Evolutionary conservation across 179 eudicot genomes (phyloP), one percentile per base, ranked within the genome.

Genomic region (Pouteria campechiana): DNA sequence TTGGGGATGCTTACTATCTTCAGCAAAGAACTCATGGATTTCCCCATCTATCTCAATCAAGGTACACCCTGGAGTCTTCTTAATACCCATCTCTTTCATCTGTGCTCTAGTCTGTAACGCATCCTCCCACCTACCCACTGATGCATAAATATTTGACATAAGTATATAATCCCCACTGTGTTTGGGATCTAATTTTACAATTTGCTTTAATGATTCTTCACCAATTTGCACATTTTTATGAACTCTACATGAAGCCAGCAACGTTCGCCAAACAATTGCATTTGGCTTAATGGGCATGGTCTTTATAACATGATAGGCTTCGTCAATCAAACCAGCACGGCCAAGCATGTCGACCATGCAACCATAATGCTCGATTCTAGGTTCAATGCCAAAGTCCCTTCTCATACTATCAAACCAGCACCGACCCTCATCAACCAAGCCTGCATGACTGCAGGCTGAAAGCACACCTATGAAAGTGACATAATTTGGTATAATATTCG

Each of bases 301-400:
- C 16, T 52, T 43, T 31, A 68, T 41, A n/a, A 68, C 57, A 11
- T 57, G 37, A 33, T 62, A 57, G 2, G 74, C 74, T 24, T 62
- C 74, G 38, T 62, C 58, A 6, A 68, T 32, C 28, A 54, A 41
- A 20, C 74, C 74, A 30, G 65, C 64, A 42, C 69, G 47, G 14
- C 69, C 65, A 41, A 68, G 68, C 17, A 68, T 56, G 27, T 68
- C 73, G 25, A 62, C 73, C 57, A 68, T 34, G 48, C 68, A 61
- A 25, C 73, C 73, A 36, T 47, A 68, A 28, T 68, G 73, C 46
- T 68, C 73, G 17, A 68, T 48, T 34, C 37, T 58, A 13, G 69
- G 69, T 52, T 68, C 65, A 19, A 68, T 53, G 3, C 38, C 58
- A 22, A 57, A 68, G 34, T 57, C 65, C 25, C 50, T 48, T 27